Percentiles rank a stretch among this genome's conserved stretches.
Evolutionary conservation across 2,329 filamentous ascomycete species (phyloP).

Genomic region (Aspergillus sp.): DNA sequence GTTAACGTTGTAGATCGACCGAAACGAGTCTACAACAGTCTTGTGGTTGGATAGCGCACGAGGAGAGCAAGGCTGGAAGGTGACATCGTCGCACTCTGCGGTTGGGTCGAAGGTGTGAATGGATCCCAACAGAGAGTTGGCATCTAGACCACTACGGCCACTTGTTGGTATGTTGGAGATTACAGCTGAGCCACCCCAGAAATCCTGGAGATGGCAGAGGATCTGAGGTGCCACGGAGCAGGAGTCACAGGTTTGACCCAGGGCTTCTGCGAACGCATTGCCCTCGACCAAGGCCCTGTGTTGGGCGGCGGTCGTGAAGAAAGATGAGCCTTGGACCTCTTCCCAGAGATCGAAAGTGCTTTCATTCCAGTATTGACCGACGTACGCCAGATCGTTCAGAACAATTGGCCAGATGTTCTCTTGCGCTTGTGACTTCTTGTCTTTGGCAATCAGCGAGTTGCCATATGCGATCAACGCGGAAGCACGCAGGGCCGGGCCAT

Average conservation of each 20-base stretch:
- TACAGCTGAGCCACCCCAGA: constrained; percentile 66
- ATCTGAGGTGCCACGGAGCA: constrained; percentile 67
- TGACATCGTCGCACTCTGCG: constrained; percentile 37
- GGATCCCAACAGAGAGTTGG: constrained; percentile 59
- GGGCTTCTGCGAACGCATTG: constrained; percentile 59
- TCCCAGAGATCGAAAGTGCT: constrained; percentile 76
- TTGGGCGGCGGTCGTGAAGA: constrained; percentile 70
- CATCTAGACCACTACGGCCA: constrained; percentile 67
- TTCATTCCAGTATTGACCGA: constrained; percentile 48
- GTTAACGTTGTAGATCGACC: constrained; percentile 61
- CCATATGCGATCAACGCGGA: constrained; percentile 70
- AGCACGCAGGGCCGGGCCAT: constrained; percentile 73
- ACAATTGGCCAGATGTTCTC: constrained; percentile 69
- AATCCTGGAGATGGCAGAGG: constrained; percentile 69
- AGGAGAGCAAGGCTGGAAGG: constrained; percentile 74
- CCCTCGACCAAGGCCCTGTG: constrained; percentile 63
- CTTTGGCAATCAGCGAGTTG: constrained; percentile 68
- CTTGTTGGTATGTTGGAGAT: constrained; percentile 62
- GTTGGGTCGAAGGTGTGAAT: constrained; percentile 38
- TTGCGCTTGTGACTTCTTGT: constrained; percentile 50
- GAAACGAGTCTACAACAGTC: constrained; percentile 70
- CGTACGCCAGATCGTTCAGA: constrained; percentile 70
- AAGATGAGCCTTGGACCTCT: constrained; percentile 71
- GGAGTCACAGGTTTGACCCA: constrained; percentile 58
- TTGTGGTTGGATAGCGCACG: constrained; percentile 71